Evolutionary conservation across 1,284 basidiomycete species (phyloP), one percentile per base, ranked within the genome.

Genomic region (Ustilago tritici): DNA sequence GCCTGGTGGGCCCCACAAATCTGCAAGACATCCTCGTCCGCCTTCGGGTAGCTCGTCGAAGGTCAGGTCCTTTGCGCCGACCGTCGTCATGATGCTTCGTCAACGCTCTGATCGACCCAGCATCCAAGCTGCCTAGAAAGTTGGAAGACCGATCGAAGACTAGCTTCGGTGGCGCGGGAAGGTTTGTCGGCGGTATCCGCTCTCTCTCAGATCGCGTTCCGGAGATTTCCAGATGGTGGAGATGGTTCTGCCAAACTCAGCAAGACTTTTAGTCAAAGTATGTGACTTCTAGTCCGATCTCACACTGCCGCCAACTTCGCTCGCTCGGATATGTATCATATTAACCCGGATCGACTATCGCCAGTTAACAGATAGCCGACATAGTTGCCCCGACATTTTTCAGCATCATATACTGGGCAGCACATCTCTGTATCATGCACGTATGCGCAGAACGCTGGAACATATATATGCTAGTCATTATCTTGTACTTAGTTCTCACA

Each of bases 21-120:
- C 14, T 10, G 49, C 49, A 12, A 50, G 49, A 50, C 31, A 31
- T 17, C 49, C 49, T 50, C 49, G 23, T 14, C 49, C 49, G 28
- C 49, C 49, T 28, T 50, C 49, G 11, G 49, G 49, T 32, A 50
- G 49, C 49, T 50, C 9, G 49, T 50, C 49, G 8, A 50, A 50
- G 49, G 11, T 32, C 31, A 50, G 15, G 49, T 14, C 31, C 31
- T 50, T 50, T 50, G 49, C 49, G 28, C 49, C 31, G 49, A 28
- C 28, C 49, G 49, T 32, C 49, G 31, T 50, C 5, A 8, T 50
- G 28, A 31, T 11, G 49, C 7, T 32, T 12, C 3, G 15, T 10
- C 38, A 10, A 40, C 10, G 15, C 38, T 40, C 38, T 40, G 15
- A 40, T 11, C 38, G 10, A 10, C 15, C 38, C 15, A 40, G 11